Percentiles rank a stretch among this genome's conserved stretches.
Conservation (phyloP, 73 alveolate genomes). For the Paramecium pentaurelia region DNA sequence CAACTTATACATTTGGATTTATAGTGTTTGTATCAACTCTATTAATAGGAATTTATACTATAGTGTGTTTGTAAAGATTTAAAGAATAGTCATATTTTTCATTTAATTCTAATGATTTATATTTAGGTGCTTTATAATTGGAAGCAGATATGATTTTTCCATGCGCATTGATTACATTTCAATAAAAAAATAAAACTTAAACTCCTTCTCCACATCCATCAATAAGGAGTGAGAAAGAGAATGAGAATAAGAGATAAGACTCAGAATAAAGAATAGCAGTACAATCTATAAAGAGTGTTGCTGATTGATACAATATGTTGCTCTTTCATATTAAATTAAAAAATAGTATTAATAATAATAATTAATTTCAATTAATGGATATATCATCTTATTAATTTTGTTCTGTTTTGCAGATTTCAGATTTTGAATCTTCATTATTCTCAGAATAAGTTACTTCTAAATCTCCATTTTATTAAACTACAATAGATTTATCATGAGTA, state of each 20-base stretch:
- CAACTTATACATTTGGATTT: background rate
- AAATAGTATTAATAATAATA: background rate
- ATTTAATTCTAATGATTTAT: background rate
- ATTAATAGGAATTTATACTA: background rate
- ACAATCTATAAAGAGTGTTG: background rate
- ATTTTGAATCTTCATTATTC: background rate
- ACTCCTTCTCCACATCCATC: background rate
- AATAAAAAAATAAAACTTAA: background rate
- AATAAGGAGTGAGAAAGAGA: background rate
- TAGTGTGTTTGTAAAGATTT: background rate
- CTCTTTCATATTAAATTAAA: background rate
- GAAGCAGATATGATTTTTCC: conserved; percentile 29
- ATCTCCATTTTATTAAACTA: conserved; percentile 19
- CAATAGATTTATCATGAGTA: conserved; percentile 38
- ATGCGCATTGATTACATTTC: background rate
- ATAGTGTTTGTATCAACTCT: background rate
- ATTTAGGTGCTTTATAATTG: conserved; percentile 12
- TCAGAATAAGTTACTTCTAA: background rate
- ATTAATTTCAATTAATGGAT: background rate
- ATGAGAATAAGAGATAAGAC: background rate
- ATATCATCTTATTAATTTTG: background rate
- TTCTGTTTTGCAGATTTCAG: background rate
- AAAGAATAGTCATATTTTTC: background rate
- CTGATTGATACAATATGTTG: background rate
- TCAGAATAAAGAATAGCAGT: background rate